These are phyloP conservation scores for Aspergillus cejpii DNA, from an alignment of 2,329 filamentous ascomycete genomes.

Conservation along the genomic window DNA sequence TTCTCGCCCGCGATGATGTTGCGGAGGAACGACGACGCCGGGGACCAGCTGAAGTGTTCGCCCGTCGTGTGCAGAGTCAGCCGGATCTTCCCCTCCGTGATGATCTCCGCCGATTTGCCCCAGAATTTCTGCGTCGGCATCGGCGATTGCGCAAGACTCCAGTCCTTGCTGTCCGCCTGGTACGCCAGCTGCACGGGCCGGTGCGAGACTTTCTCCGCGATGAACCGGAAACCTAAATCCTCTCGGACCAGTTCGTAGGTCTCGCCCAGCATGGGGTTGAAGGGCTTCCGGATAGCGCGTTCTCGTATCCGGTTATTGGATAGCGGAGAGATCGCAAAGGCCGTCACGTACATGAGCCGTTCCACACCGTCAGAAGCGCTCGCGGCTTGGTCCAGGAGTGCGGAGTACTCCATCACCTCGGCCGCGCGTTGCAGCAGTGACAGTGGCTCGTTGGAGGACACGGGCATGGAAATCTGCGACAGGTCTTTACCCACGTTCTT, in stretches of 20 bases:
- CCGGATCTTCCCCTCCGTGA: conserved; percentile 79
- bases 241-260: conserved; percentile 88
- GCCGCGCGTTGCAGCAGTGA: conserved; percentile 82
- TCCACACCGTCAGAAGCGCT: conserved; percentile 53
- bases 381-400: conserved; percentile 70
- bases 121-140: conserved; percentile 94
- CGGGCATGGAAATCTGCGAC: conserved; percentile 94
- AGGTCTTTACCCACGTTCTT: conserved; percentile 98
- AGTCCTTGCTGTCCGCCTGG: conserved; percentile 78
- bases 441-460: conserved; percentile 87
- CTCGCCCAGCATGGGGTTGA: conserved; percentile 93
- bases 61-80: conserved; percentile 67
- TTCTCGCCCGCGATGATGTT: conserved; percentile 98
- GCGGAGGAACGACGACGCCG: conserved; percentile 82
- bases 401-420: conserved; percentile 85
- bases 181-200: conserved; percentile 87
- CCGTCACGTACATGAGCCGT: conserved; percentile 74
- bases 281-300: conserved; percentile 87
- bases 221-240: conserved; percentile 77
- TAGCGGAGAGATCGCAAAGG: conserved; percentile 84
- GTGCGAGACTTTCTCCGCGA: conserved; percentile 94
- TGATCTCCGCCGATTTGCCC: conserved; percentile 93
- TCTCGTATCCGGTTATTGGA: conserved; percentile 79
- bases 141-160: conserved; percentile 82
- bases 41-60: conserved; percentile 81